Conservation (phyloP, 2,329 filamentous ascomycete genomes). For the Calonectria leucothoes region DNA sequence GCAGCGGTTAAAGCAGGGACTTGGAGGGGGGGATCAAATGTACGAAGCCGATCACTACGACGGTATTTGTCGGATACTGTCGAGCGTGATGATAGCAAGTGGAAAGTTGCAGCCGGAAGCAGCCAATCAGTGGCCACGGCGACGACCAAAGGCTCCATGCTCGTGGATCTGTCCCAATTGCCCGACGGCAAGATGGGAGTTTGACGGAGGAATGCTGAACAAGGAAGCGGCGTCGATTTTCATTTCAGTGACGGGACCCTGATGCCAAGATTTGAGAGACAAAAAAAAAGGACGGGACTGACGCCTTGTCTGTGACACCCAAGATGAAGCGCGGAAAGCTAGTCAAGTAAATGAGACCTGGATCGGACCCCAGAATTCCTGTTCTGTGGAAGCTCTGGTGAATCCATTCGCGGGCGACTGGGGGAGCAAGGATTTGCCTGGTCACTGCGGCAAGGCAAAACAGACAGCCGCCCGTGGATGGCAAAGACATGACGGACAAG, state of each 20-base stretch:
- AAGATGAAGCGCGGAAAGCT: conserved; percentile 15
- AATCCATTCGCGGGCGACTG: background rate
- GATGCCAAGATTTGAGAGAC: conserved; percentile 14
- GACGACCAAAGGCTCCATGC: background rate
- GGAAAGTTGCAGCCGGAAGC: background rate
- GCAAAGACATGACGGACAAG: conserved; percentile 9
- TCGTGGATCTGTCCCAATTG: background rate
- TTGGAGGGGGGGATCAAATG: conserved; percentile 29
- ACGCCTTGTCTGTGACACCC: conserved; percentile 19
- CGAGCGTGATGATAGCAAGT: background rate
- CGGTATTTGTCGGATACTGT: conserved; percentile 11
- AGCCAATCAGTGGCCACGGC: background rate
- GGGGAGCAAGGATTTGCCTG: conserved; percentile 26
- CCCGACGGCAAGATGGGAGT: background rate
- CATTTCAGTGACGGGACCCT: background rate
- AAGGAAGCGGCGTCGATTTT: background rate
- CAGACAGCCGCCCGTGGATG: conserved; percentile 11
- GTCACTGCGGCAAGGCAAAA: conserved; percentile 18
- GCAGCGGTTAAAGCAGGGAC: conserved; percentile 25
- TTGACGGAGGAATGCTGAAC: conserved; percentile 10
- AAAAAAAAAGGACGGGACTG: background rate
- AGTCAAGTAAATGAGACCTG: conserved; percentile 1
- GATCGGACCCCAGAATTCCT: conserved; percentile 13
- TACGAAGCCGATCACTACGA: conserved; percentile 32
- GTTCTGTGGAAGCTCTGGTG: background rate